A percentile compares a stretch with the other conserved stretches of the same genome.
phyloP scores from a whole-genome alignment of 2,329 filamentous ascomycete species.

The Monosporascus cannonballus region DNA sequence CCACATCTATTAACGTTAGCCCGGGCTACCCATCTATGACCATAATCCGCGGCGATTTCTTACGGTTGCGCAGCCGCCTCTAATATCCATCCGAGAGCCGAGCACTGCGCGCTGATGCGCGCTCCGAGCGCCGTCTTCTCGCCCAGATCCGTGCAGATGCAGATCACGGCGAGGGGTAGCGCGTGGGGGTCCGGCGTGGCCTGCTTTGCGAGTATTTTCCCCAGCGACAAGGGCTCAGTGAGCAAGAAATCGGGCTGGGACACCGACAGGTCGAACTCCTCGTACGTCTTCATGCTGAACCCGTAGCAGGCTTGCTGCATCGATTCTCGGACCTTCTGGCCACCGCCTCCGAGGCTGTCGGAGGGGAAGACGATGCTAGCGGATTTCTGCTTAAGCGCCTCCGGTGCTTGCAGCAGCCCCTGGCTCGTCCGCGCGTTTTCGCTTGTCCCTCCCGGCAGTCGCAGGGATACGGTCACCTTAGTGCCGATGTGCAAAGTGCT shows the following conservation, averaged over 20 bases:
- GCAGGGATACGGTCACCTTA: conserved; percentile 41
- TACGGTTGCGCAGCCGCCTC: background rate
- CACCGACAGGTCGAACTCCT: background rate
- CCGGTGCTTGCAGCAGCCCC: conserved; percentile 1
- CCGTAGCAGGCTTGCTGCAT: background rate
- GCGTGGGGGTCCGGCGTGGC: background rate
- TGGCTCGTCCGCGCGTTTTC: background rate
- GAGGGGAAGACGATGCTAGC: conserved; percentile 6
- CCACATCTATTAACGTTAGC: background rate
- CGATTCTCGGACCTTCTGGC: background rate
- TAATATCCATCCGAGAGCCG: background rate
- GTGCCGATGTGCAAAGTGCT: conserved; percentile 49
- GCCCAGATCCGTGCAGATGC: background rate
- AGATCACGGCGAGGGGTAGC: background rate
- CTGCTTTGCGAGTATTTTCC: background rate
- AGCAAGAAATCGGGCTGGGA: background rate
- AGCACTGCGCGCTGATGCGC: background rate
- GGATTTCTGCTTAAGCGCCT: conserved; percentile 6
- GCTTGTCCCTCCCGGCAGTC: background rate
- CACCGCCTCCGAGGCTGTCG: background rate
- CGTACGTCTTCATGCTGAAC: background rate
- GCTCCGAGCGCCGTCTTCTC: background rate
- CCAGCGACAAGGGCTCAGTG: background rate
- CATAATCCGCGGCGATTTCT: background rate
- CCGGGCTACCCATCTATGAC: background rate